These are phyloP conservation scores for Bassia scoparia DNA, from an alignment of 148 eudicot species.

Conservation along the genomic window DNA sequence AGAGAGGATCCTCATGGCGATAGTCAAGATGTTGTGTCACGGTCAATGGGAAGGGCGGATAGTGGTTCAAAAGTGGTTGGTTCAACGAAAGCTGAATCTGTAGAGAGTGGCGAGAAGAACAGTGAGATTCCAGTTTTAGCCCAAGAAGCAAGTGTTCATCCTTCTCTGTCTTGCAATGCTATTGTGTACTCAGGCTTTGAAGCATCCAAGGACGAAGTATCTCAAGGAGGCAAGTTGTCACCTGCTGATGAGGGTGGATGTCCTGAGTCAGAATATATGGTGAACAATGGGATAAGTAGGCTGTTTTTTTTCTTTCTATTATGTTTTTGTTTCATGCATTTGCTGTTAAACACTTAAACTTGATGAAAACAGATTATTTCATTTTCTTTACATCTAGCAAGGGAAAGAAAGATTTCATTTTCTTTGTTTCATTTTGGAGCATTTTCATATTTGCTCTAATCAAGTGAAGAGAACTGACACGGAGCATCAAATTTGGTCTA, in stretches of 20 bases:
- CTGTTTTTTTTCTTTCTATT: not conserved
- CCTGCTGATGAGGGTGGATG: constrained; percentile 59
- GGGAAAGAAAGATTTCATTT: not conserved
- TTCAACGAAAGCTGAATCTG: constrained; percentile 83
- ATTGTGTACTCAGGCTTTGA: constrained; percentile 82
- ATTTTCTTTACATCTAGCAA: not conserved
- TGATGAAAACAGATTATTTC: not conserved
- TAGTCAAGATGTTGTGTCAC: constrained; percentile 83
- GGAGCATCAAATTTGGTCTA: constrained; percentile 12
- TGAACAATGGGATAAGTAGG: constrained; percentile 64
- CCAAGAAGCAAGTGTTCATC: constrained; percentile 64
- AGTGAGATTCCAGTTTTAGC: constrained; percentile 55
- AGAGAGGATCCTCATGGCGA: constrained; percentile 91
- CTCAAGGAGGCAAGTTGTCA: constrained; percentile 69
- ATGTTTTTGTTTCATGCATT: not conserved
- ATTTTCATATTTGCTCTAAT: not conserved
- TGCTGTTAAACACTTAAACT: too few relatives aligned
- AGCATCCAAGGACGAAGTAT: constrained; percentile 91
- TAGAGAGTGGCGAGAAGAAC: constrained; percentile 91
- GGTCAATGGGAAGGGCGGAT: constrained; percentile 76
- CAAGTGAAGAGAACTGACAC: not conserved
- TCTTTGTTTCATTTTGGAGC: not conserved
- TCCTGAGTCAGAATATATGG: constrained; percentile 55
- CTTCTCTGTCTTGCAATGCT: constrained; percentile 97
- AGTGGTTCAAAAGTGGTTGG: constrained; percentile 92